phyloP scores from a whole-genome alignment of 768 basidiomycete genomes.

The Suillus tomentosus region DNA sequence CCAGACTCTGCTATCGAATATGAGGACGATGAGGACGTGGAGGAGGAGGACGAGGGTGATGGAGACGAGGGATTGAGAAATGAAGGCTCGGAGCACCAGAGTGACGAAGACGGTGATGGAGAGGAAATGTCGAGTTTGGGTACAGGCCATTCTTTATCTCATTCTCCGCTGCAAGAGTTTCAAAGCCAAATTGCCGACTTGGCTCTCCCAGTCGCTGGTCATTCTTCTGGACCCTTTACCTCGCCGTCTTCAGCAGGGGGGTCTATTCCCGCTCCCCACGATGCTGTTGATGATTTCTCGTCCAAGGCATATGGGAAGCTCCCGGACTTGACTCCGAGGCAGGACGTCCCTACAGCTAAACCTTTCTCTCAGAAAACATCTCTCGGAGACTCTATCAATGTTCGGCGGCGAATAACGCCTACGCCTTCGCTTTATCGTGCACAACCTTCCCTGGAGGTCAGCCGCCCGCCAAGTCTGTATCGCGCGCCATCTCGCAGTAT shows the following conservation, averaged over 20 bases:
- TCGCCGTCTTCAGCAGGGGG: slow-evolving; percentile 6
- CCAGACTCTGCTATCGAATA: slow-evolving; percentile 24
- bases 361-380: slow-evolving; percentile 24
- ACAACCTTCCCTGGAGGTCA: slow-evolving; percentile 18
- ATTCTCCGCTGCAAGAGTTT: slow-evolving; percentile 13
- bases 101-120: slow-evolving; percentile 36
- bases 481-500: slow-evolving; percentile 66
- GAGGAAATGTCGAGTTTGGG: slow-evolving; percentile 29
- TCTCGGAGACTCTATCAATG: slow-evolving; percentile 8
- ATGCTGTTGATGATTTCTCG: slow-evolving; percentile 10
- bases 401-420: slow-evolving; percentile 10
- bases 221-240: slow-evolving; percentile 11
- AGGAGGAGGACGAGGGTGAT: slow-evolving; percentile 31
- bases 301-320: slow-evolving; percentile 17
- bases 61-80: slow-evolving; percentile 27
- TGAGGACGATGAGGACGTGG: slow-evolving; percentile 35
- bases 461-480: slow-evolving; percentile 47
- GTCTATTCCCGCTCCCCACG: background rate
- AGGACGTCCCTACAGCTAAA: slow-evolving; percentile 16
- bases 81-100: slow-evolving; percentile 41
- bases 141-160: slow-evolving; percentile 11
- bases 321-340: slow-evolving; percentile 14
- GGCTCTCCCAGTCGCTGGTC: background rate
- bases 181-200: slow-evolving; percentile 20
- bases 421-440: slow-evolving; percentile 7